These are phyloP conservation scores for Macaranga tanarius DNA, from an alignment of 441 rosid genomes.

Conservation along the genomic window DNA sequence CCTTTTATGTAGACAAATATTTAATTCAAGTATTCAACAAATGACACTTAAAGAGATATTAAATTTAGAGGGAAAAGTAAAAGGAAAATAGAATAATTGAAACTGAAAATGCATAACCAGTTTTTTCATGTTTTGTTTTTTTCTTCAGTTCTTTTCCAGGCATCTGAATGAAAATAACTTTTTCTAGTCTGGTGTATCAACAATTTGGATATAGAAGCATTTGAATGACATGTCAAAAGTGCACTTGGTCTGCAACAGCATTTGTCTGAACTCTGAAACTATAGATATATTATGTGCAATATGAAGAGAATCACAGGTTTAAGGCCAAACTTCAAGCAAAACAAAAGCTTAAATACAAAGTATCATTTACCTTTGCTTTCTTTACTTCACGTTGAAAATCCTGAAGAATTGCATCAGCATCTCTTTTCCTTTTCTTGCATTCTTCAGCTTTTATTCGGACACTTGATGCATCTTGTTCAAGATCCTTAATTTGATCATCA, in stretches of 20 bases:
- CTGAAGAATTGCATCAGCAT: constrained; percentile 45
- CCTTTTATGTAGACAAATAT: neutral
- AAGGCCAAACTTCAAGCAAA: constrained; percentile 6
- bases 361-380: constrained; percentile 51
- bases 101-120: neutral
- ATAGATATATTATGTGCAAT: neutral
- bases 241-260: neutral
- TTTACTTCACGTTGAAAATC: constrained; percentile 46
- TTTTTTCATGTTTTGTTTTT: neutral
- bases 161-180: neutral
- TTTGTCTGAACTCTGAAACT: too few species aligned
- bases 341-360: neutral
- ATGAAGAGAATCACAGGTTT: neutral
- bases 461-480: constrained; percentile 43
- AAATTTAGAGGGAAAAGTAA: neutral
- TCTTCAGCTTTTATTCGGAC: constrained; percentile 45
- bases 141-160: neutral
- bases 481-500: constrained; percentile 73
- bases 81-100: neutral
- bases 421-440: constrained; percentile 60
- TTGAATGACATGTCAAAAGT: neutral
- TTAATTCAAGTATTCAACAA: neutral
- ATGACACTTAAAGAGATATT: neutral
- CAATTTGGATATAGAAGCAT: constrained; percentile 4
- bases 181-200: neutral